Percentiles rank a stretch among this genome's conserved stretches.
These are phyloP conservation scores for Saturnispora serradocipensis DNA, from an alignment of 805 yeast genomes.

Conservation along the genomic window DNA sequence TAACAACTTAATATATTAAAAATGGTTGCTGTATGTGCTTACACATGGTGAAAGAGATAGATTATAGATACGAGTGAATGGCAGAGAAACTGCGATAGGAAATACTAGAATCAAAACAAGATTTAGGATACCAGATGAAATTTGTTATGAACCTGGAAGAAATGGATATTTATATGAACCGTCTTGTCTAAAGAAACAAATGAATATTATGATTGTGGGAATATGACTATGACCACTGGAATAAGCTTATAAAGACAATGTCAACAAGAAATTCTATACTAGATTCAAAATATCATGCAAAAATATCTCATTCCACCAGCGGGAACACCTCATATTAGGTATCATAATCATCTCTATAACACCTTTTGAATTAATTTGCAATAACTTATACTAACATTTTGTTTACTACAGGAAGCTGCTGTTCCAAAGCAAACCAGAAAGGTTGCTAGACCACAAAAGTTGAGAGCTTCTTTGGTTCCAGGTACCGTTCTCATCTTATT, in stretches of 20 bases:
- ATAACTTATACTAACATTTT: constrained; percentile 5
- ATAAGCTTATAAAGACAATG: too few relatives aligned
- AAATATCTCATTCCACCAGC: neutral
- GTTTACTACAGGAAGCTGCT: constrained; percentile 48
- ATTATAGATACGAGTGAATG: neutral
- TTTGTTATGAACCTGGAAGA: too few relatives aligned
- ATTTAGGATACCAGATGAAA: too few relatives aligned
- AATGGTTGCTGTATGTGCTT: constrained; percentile 26
- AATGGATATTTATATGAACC: too few relatives aligned
- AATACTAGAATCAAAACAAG: neutral
- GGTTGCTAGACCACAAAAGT: constrained; percentile 85
- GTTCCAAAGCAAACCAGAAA: constrained; percentile 84
- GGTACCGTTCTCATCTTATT: constrained; percentile 95
- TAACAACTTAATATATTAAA: constrained; percentile 12
- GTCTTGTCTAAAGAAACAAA: too few relatives aligned
- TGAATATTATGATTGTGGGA: too few relatives aligned
- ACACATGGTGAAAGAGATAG: neutral
- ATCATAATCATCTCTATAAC: neutral
- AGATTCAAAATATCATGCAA: neutral
- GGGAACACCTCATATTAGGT: too few relatives aligned
- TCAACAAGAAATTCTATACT: too few relatives aligned
- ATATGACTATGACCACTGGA: too few relatives aligned
- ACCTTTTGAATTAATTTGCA: too few relatives aligned
- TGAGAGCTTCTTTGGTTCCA: constrained; percentile 93
- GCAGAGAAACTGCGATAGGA: neutral